A percentile compares a stretch with the other conserved stretches of the same genome.
phyloP scores from a whole-genome alignment of 495 filamentous ascomycete species.

The Choiromyces venosus region DNA sequence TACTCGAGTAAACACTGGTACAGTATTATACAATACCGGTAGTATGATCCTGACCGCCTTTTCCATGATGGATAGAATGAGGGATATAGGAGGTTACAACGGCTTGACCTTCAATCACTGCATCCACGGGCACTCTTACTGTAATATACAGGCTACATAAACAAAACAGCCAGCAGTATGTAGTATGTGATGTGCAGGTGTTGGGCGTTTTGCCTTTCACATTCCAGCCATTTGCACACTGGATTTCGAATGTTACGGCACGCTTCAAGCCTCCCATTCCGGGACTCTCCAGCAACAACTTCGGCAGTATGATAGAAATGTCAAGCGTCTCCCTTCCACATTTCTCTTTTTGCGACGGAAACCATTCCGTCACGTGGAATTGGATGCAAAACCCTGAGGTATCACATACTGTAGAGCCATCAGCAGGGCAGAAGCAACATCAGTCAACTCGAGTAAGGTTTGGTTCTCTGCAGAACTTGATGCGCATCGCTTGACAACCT shows the following conservation, averaged over 20 bases:
- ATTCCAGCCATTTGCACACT: not conserved
- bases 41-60: not conserved
- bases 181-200: not conserved
- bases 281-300: not conserved
- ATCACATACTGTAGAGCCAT: not conserved
- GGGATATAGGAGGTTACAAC: not conserved
- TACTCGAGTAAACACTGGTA: not conserved
- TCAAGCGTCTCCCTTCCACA: not conserved
- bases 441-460: not conserved
- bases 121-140: not conserved
- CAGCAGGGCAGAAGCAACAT: not conserved
- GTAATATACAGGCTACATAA: too few species aligned
- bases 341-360: not conserved
- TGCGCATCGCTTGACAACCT: not conserved
- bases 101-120: not conserved
- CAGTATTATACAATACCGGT: not conserved
- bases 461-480: not conserved
- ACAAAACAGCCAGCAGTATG: not conserved
- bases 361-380: not conserved
- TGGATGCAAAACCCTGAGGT: not conserved
- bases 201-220: not conserved
- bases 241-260: not conserved
- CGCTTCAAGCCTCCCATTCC: not conserved
- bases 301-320: not conserved
- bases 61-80: not conserved